Percentiles rank a stretch among this genome's conserved stretches.
These are phyloP conservation scores for Celoporthe dispersa DNA, from an alignment of 2,329 filamentous ascomycete genomes.

Conservation along the genomic window DNA sequence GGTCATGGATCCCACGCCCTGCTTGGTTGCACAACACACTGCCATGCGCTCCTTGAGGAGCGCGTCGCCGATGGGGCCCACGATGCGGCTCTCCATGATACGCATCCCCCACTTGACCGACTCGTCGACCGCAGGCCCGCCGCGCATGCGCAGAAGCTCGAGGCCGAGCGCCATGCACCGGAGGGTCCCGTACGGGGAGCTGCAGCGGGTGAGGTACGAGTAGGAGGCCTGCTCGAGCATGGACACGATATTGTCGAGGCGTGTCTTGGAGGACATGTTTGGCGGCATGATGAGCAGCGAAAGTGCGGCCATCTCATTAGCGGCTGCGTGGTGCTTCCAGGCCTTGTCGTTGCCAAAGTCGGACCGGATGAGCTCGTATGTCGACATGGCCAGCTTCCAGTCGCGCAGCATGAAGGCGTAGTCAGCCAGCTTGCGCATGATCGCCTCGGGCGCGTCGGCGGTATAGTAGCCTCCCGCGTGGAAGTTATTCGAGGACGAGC, in stretches of 20 bases:
- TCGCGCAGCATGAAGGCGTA: constrained; percentile 97
- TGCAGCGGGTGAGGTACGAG: constrained; percentile 87
- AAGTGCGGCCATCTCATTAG: constrained; percentile 92
- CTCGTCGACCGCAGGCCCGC: constrained; percentile 80
- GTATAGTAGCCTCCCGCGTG: constrained; percentile 81
- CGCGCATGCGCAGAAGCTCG: constrained; percentile 82
- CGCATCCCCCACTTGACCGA: constrained; percentile 84
- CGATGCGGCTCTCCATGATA: constrained; percentile 76
- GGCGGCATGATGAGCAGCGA: constrained; percentile 80
- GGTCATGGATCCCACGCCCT: constrained; percentile 65
- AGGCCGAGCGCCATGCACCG: constrained; percentile 75
- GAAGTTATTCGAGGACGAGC: constrained; percentile 69
- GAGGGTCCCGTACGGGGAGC: constrained; percentile 76
- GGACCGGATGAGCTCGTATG: constrained; percentile 84
- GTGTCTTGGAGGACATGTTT: constrained; percentile 72
- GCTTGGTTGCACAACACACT: constrained; percentile 78
- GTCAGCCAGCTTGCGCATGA: constrained; percentile 91
- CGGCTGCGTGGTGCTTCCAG: constrained; percentile 92
- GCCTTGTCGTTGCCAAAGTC: constrained; percentile 97
- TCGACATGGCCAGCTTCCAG: constrained; percentile 89
- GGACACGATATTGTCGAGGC: constrained; percentile 80
- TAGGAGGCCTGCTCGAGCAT: constrained; percentile 91
- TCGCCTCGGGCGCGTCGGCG: constrained; percentile 82
- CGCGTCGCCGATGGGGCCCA: constrained; percentile 77
- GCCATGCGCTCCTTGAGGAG: constrained; percentile 86